Percentiles rank a stretch among this genome's conserved stretches.
phyloP scores from a whole-genome alignment of 164 flowering plant genomes.

The Santalum album region DNA sequence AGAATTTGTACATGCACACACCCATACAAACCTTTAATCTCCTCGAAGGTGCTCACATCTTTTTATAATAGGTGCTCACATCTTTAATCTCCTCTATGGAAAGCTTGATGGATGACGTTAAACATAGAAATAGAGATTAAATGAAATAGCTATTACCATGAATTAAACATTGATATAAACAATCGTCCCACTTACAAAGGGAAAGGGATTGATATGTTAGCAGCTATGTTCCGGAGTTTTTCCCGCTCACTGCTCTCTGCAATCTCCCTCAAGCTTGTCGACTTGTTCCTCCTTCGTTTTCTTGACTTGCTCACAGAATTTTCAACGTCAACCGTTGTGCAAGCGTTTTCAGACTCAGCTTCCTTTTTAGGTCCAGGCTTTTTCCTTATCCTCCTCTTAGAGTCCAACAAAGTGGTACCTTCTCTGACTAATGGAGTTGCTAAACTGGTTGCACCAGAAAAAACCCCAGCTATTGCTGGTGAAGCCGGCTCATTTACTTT shows the following conservation, averaged over 20 bases:
- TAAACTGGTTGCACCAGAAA: constrained; percentile 13
- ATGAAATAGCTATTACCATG: too few species aligned
- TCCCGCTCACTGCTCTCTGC: constrained; percentile 28
- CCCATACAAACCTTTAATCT: too few species aligned
- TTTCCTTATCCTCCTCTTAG: constrained; percentile 38
- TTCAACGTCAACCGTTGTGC: constrained; percentile 16
- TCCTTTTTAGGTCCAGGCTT: constrained; percentile 29
- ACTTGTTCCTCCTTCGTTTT: constrained; percentile 43
- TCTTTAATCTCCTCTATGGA: too few species aligned
- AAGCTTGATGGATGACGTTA: too few species aligned
- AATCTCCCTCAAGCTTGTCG: constrained; percentile 59
- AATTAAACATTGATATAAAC: too few species aligned
- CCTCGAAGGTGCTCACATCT: too few species aligned
- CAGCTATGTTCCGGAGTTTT: constrained; percentile 13
- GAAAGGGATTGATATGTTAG: constrained; percentile 39
- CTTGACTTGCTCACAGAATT: constrained; percentile 14
- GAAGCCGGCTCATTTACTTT: constrained; percentile 7
- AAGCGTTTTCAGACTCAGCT: constrained; percentile 17
- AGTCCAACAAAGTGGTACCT: constrained; percentile 23
- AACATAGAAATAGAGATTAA: too few species aligned
- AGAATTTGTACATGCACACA: too few species aligned
- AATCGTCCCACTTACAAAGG: too few species aligned
- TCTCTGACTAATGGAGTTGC: constrained; percentile 25
- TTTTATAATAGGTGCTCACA: too few species aligned
- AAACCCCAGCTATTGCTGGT: constrained; percentile 7